phyloP scores from a whole-genome alignment of 345 rosid species.

The Raphanus raphanistrum region DNA sequence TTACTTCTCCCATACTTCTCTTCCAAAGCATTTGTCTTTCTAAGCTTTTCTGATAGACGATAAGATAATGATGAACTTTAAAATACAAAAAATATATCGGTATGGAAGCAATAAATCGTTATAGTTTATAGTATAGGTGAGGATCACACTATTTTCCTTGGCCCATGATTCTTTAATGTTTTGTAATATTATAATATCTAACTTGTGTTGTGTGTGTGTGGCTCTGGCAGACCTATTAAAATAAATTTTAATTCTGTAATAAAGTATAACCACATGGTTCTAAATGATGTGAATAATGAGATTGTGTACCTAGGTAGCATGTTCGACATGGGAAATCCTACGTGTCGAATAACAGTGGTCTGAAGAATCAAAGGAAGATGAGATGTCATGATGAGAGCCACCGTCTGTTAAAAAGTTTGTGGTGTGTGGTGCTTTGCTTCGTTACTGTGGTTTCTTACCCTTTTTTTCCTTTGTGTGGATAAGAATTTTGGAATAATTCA shows the following conservation, averaged over 20 bases:
- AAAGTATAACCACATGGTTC: slow-evolving; percentile 8
- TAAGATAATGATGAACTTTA: slow-evolving; percentile 7
- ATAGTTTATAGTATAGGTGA: neutral
- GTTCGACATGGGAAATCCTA: slow-evolving; percentile 4
- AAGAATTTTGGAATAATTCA: slow-evolving; percentile 6
- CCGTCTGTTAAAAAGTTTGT: neutral
- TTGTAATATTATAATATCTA: neutral
- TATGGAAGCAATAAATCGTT: neutral
- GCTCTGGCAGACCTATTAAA: slow-evolving; percentile 8
- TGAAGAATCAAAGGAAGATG: slow-evolving; percentile 38
- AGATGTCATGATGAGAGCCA: slow-evolving; percentile 35
- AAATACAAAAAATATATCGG: neutral
- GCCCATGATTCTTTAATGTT: neutral
- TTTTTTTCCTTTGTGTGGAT: slow-evolving; percentile 16
- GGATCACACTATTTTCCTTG: neutral
- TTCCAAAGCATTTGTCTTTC: slow-evolving; percentile 17
- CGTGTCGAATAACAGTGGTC: slow-evolving; percentile 29
- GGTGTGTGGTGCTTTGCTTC: slow-evolving; percentile 7
- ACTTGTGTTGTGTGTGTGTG: slow-evolving; percentile 2
- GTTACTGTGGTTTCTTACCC: neutral
- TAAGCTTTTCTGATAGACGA: slow-evolving; percentile 6
- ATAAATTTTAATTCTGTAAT: neutral
- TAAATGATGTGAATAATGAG: neutral
- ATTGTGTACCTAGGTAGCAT: slow-evolving; percentile 20
- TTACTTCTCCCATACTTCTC: slow-evolving; percentile 27